Conservation (phyloP, 2,329 filamentous ascomycete genomes). For the Amauroascus niger region DNA sequence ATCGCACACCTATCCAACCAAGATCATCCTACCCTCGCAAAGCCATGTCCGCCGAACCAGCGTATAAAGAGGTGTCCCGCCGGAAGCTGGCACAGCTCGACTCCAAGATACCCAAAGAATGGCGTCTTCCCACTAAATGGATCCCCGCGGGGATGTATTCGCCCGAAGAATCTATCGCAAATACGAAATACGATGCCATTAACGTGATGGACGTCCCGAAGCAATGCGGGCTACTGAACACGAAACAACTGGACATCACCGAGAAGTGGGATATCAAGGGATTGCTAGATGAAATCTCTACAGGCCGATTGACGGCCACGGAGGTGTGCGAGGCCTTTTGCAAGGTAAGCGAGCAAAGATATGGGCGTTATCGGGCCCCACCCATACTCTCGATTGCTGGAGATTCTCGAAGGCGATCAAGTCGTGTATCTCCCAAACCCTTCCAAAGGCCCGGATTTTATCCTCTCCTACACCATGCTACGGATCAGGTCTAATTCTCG, state of each 20-base stretch:
- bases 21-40: neutral
- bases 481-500: constrained; percentile 1
- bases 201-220: constrained; percentile 43
- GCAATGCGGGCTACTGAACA: constrained; percentile 44
- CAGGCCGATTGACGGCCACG: constrained; percentile 29
- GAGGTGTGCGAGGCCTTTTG: constrained; percentile 48
- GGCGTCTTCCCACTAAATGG: constrained; percentile 28
- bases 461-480: neutral
- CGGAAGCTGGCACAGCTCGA: constrained; percentile 33
- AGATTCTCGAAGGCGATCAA: too few species aligned
- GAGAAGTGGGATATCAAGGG: constrained; percentile 42
- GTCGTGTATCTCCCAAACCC: too few species aligned
- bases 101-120: constrained; percentile 33
- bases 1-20: neutral
- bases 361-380: too few species aligned
- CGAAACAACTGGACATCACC: constrained; percentile 46
- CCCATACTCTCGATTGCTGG: too few species aligned
- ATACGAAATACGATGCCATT: constrained; percentile 26
- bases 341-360: constrained; percentile 36
- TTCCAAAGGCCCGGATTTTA: neutral
- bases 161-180: constrained; percentile 28
- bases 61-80: constrained; percentile 29
- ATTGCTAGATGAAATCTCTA: constrained; percentile 29
- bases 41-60: constrained; percentile 15
- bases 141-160: constrained; percentile 31